Evolutionary conservation across 1,284 basidiomycete genomes (phyloP), one percentile per base, ranked within the genome.

Genomic region (Moesziomyces parantarcticus): DNA sequence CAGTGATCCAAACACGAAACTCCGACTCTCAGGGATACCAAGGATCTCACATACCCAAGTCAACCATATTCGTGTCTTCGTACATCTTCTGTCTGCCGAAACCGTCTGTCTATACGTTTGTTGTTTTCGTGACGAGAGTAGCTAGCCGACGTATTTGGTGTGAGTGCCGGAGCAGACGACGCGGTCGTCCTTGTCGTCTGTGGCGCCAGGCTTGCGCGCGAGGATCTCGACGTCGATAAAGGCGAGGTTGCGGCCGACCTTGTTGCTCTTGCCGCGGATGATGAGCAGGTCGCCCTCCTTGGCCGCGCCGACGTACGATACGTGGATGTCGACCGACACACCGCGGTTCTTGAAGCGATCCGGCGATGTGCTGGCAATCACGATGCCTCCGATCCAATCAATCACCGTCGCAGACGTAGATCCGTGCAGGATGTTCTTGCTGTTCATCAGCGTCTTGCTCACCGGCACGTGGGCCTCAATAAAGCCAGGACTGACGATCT

Each of bases 251-350:
- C 68, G 36, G 9, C 76, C 76, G 2, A 78, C 61, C 59, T 75
- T 78, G 52, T 61, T 64, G 34, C 62, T 58, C 41, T 26, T 63
- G 5, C 65, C 76, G 29, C 50, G 50, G 62, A 78, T 76, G 47
- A 73, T 47, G 25, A 78, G 57, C 34, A 57, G 36, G 47, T 78
- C 72, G n/a, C 66, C 76, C 18, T 62, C 39, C 34, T 70, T 67
- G 13, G 76, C 74, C 0, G 73, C 67, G 3, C 72, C 69, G 20
- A 69, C 61, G 49, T 78, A 78, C 1, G 62, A 53, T 1, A 61
- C 59, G 55, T 78, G 76, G 36, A 78, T 78, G 59, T 78, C 73
- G 45, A 78, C 68, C 18, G 58, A 64, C 10, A 75, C 74, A 13
- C 76, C 74, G 1, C 76, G 49, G 21, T 75, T 75, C 8, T 25